Base-by-base conservation (phyloP, 176 grass and related monocot species). In the Juncus effusus region DNA sequence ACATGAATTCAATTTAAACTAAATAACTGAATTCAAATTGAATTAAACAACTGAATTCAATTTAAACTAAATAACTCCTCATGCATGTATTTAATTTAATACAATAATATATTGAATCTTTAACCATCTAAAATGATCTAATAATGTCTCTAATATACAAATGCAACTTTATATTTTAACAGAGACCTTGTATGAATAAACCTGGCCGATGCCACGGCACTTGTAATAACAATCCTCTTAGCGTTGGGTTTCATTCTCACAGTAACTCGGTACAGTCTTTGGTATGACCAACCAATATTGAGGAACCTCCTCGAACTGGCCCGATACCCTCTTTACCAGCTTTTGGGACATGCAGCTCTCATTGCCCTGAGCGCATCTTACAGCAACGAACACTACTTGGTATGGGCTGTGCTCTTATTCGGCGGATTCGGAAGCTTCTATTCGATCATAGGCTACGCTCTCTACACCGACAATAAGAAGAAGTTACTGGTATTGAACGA, bases 391-490 rank as follows among this genome's bases (percentile, higher is more conserved):
- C 47, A 54, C 12, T 71, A 71, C 35, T 10, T 71, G 7, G 12
- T 71, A 16, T 71, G 67, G 67, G 44, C 15, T 4, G 67, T 57
- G 7, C 65, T 71, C 16, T 36, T 71, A 12, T 7, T 57, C 8
- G 13, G 16, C 7, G 67, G 67, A 15, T 71, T 57, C 16, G 13
- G 67, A 7, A 71, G 67, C 67, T 57, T 71, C 51, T 36, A 40
- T 13, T 56, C 47, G 3, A 71, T 40, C 7, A 8, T n/a, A 6
- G 10, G 50, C 8, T 40, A 57, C 28, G 39, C 8, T 8, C 15
- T 55, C 35, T 71, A 38, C 13, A 56, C 11, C 44, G 50, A 6
- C 19, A 57, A 57, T 35, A 54, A 41, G 16, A 56, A 13, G 3
- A 36, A 57, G 19, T 7, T 71, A 9, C 36, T 71, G 51, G 3